Base-by-base conservation (phyloP, 202 grass and related monocot genomes). In the Panicum hallii region DNA sequence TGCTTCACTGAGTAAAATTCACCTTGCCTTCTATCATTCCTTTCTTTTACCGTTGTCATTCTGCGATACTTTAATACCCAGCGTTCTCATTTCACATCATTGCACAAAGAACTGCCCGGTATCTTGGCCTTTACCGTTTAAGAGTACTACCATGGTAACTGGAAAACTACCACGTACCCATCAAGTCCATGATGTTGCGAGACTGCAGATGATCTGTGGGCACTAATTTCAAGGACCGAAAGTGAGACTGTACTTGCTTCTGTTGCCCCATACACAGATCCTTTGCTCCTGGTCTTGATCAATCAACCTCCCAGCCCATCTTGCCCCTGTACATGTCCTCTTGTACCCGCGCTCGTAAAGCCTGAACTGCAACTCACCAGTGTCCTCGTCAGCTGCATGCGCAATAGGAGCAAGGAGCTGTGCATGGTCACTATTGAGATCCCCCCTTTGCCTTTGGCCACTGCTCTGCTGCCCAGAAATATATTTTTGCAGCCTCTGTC, bases 351-450 rank as follows among this genome's bases (percentile, higher is more conserved):
- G 16, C 80, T 55, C n/a, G 53, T 83, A 87, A 90, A 83, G 74
- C 80, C 47, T 54, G 73, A 83, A 75, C 61, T 87, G 84, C 89
- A 63, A 47, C 54, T 83, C 75, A 64, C 85, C 85, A 84, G 85
- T 80, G 80, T 84, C 47, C 80, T 75, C 52, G 61, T 90, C 89
- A 75, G 68, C 79, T 41, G 89, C 75, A 90, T 80, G 80, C 75
- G 80, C 75, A 77, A 66, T 64, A 75, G 53, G 54, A 84, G 75
- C 75, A 80, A 58, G 69, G 69, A 47, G 74, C 75, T 87, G 80
- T 70, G 80, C 80, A 64, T 75, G 84, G 69, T 84, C 75, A 70
- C 89, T 90, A 90, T 87, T 87, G 63, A 48, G 84, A 90, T 90
- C 46, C 80, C 73, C 73, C 84, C 47, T 74, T 53, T 17, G 70